Percentiles rank a stretch among this genome's conserved stretches.
phyloP scores from a whole-genome alignment of 2,329 filamentous ascomycete genomes.

The Fusarium illudens region DNA sequence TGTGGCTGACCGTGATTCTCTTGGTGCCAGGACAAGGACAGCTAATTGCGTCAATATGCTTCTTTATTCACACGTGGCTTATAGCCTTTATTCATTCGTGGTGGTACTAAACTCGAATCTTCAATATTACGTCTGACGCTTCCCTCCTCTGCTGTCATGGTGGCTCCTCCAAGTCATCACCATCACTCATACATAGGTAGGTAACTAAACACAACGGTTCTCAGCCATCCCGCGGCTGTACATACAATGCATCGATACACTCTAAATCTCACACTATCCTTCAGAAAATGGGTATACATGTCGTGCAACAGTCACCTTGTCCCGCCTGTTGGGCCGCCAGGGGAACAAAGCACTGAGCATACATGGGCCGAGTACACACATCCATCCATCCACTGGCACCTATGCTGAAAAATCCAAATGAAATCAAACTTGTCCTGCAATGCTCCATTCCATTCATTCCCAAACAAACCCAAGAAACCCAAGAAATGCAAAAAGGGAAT shows the following conservation, averaged over 20 bases:
- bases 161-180: neutral
- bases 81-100: neutral
- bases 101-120: neutral
- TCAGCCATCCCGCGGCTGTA: neutral
- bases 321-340: neutral
- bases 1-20: neutral
- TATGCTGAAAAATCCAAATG: conserved; percentile 11
- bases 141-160: neutral
- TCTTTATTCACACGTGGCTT: neutral
- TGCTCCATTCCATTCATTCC: conserved; percentile 28
- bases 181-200: neutral
- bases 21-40: neutral
- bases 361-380: conserved; percentile 11
- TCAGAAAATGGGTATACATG: conserved; percentile 29
- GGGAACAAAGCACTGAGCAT: neutral
- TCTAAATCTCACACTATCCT: conserved; percentile 12
- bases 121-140: neutral
- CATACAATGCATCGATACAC: neutral
- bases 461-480: neutral
- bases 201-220: neutral
- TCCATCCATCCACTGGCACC: conserved; percentile 8
- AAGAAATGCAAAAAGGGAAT: neutral
- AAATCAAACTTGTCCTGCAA: conserved; percentile 1
- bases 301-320: conserved; percentile 12
- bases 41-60: neutral